phyloP scores from a whole-genome alignment of 768 basidiomycete genomes.

The Hygrocybe coccinea region DNA sequence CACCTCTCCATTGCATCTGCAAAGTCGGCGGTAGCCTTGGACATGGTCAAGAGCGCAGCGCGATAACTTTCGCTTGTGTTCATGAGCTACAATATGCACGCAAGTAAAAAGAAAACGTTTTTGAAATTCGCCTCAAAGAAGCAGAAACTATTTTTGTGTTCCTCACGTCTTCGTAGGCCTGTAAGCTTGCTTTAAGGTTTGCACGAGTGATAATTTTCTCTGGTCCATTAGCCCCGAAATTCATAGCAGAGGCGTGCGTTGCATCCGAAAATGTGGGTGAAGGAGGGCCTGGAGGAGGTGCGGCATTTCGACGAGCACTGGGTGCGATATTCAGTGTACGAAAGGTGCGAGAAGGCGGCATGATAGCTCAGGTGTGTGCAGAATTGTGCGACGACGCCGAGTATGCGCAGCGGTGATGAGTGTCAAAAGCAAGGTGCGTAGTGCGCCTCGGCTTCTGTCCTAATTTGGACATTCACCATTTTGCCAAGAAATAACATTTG shows the following conservation, averaged over 20 bases:
- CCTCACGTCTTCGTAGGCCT: conserved; percentile 72
- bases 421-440: neutral
- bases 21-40: conserved; percentile 76
- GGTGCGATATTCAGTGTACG: conserved; percentile 49
- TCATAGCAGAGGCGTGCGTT: conserved; percentile 72
- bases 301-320: conserved; percentile 34
- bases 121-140: too few relatives aligned
- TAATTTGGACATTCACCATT: too few relatives aligned
- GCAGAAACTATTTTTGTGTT: too few relatives aligned
- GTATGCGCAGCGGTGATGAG: neutral
- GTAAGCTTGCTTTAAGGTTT: conserved; percentile 71
- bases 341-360: conserved; percentile 53
- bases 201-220: conserved; percentile 78
- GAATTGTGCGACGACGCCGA: neutral
- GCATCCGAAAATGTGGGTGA: conserved; percentile 83
- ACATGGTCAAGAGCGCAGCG: conserved; percentile 72
- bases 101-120: too few relatives aligned
- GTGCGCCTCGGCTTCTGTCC: too few relatives aligned
- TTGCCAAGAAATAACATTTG: too few relatives aligned
- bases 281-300: conserved; percentile 51
- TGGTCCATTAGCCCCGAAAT: conserved; percentile 70
- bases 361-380: conserved; percentile 32
- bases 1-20: conserved; percentile 84
- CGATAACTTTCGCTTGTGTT: conserved; percentile 74
- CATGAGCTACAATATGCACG: conserved; percentile 52